Conservation (phyloP, 805 yeast genomes). For the Phaffomyces opuntiae region DNA sequence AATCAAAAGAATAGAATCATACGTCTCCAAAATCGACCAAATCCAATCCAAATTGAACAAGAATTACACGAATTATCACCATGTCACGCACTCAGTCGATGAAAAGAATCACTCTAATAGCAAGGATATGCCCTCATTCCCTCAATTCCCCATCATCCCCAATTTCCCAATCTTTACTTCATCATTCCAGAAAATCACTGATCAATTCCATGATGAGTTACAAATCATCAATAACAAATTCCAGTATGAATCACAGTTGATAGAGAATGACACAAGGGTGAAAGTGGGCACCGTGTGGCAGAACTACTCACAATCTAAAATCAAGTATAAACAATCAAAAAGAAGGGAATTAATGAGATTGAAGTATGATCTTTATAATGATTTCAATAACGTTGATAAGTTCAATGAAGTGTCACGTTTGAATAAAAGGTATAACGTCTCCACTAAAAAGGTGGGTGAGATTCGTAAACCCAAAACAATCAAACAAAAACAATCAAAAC, state of each 20-base stretch:
- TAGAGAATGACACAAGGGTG: slow-evolving; percentile 12
- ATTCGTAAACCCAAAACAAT: too few species aligned
- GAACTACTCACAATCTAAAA: slow-evolving; percentile 14
- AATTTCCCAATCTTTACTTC: too few species aligned
- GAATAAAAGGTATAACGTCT: slow-evolving; percentile 13
- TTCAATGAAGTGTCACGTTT: slow-evolving; percentile 3
- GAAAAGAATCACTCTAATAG: slow-evolving; percentile 1
- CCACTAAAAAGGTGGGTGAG: not conserved
- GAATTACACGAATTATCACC: slow-evolving; percentile 15
- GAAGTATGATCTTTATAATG: slow-evolving; percentile 9
- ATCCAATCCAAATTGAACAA: slow-evolving; percentile 19
- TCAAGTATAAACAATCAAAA: slow-evolving; percentile 7
- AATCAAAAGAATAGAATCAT: slow-evolving; percentile 25
- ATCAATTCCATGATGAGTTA: slow-evolving; percentile 12
- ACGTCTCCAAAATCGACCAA: slow-evolving; percentile 27
- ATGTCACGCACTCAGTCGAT: slow-evolving; percentile 10
- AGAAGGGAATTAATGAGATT: slow-evolving; percentile 1
- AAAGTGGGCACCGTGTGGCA: slow-evolving; percentile 19
- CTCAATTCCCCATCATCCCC: slow-evolving; percentile 3
- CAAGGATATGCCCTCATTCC: slow-evolving; percentile 16
- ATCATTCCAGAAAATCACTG: slow-evolving; percentile 13
- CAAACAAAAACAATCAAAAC: too few species aligned
- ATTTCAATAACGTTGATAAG: slow-evolving; percentile 11
- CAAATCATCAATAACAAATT: slow-evolving; percentile 11
- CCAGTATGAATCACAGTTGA: slow-evolving; percentile 14